Conservation (phyloP, 306 rosid genomes). For the Rosa multiflora region DNA sequence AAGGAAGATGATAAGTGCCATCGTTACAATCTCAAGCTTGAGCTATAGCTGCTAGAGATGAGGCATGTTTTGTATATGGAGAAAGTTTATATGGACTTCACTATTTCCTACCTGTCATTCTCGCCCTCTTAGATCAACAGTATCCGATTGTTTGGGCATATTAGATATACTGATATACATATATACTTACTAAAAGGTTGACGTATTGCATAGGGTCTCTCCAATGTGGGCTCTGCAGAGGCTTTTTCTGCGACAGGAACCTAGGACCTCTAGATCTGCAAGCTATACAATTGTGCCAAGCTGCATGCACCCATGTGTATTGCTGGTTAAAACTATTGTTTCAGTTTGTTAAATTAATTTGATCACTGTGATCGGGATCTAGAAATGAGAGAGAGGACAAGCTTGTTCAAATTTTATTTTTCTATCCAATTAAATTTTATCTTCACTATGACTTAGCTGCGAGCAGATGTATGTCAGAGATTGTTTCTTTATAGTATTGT, state of each 20-base stretch:
- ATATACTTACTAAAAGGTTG: background rate
- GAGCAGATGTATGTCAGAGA: too few relatives aligned
- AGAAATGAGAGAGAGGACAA: background rate
- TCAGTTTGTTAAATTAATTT: background rate
- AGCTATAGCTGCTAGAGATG: background rate
- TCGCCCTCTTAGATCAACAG: background rate
- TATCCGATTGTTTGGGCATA: background rate
- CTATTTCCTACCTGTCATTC: background rate
- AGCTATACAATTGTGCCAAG: background rate
- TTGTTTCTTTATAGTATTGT: too few relatives aligned
- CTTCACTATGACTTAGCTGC: background rate
- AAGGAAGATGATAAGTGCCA: background rate
- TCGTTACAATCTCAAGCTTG: background rate
- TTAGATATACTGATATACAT: too few relatives aligned
- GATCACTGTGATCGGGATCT: background rate
- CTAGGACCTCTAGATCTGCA: background rate
- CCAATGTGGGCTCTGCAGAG: background rate
- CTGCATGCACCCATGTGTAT: background rate
- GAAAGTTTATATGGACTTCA: background rate
- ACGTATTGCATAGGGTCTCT: background rate
- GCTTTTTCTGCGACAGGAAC: background rate
- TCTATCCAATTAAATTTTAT: background rate
- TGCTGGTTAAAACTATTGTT: background rate
- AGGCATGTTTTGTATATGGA: background rate
- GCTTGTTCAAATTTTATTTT: background rate